Percentiles rank a stretch among this genome's conserved stretches.
These are phyloP conservation scores for Cladosporium austrohemisphaericum DNA, from an alignment of 2,329 filamentous ascomycete genomes.

Conservation along the genomic window DNA sequence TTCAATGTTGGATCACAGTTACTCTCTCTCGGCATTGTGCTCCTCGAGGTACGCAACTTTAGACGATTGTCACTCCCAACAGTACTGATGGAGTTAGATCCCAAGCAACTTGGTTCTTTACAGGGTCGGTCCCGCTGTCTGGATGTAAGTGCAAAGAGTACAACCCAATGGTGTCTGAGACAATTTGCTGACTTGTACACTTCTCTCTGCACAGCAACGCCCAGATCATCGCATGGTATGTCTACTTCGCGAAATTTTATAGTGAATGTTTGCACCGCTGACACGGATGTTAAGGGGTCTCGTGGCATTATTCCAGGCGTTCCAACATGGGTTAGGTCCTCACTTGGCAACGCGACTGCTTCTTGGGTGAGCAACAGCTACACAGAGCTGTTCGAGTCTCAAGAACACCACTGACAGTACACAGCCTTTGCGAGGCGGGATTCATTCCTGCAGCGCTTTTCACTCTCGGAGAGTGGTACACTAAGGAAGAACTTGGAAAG, in stretches of 20 bases:
- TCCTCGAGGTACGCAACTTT: slow-evolving; percentile 23
- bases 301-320: slow-evolving; percentile 39
- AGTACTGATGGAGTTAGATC: slow-evolving; percentile 18
- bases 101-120: slow-evolving; percentile 32
- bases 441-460: slow-evolving; percentile 48
- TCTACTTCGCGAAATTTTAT: not conserved
- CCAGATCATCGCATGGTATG: slow-evolving; percentile 34
- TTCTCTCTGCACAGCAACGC: too few species aligned
- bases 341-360: too few species aligned
- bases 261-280: too few species aligned
- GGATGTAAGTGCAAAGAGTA: too few species aligned
- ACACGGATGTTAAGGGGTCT: too few species aligned
- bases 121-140: slow-evolving; percentile 35
- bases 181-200: too few species aligned
- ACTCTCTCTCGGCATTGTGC: slow-evolving; percentile 33
- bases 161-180: too few species aligned
- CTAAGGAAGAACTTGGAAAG: slow-evolving; percentile 44
- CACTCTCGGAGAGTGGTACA: slow-evolving; percentile 49
- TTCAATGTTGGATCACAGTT: slow-evolving; percentile 34
- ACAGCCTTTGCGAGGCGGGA: slow-evolving; percentile 39
- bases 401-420: slow-evolving; percentile 39
- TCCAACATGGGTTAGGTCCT: too few species aligned
- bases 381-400: too few species aligned
- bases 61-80: not conserved
- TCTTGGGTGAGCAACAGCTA: too few species aligned